Evolutionary conservation across 1,139 yeast species (phyloP).

Genomic region (Geotrichum histeridarum): DNA sequence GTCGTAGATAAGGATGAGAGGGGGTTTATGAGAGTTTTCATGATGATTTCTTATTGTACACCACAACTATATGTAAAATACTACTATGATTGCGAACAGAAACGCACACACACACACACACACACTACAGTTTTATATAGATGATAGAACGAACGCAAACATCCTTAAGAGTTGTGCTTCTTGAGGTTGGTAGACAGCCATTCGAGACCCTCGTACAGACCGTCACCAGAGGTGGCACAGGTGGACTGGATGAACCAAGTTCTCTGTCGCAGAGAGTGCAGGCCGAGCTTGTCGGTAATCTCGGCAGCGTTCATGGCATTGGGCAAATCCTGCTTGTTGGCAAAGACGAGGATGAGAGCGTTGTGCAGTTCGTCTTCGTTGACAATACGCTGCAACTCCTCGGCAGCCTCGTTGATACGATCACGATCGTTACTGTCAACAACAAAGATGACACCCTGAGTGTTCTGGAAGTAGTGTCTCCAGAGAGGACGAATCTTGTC

Average conservation of each 20-base stretch:
- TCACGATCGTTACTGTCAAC: conserved; percentile 73
- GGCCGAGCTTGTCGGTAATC: conserved; percentile 77
- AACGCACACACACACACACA: no score
- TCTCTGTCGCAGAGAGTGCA: conserved; percentile 78
- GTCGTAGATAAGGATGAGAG: no score
- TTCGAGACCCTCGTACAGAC: conserved; percentile 82
- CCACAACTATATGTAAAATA: no score
- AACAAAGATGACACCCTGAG: conserved; percentile 86
- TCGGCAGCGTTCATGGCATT: conserved; percentile 89
- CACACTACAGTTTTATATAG: neutral
- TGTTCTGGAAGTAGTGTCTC: conserved; percentile 93
- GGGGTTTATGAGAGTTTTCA: no score
- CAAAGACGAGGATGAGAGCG: conserved; percentile 75
- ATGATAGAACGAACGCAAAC: neutral
- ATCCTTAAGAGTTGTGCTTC: conserved; percentile 42
- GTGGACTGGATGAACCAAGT: conserved; percentile 89
- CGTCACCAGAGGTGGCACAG: conserved; percentile 88
- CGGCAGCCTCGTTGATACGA: conserved; percentile 72
- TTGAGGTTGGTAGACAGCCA: conserved; percentile 81
- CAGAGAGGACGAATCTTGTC: conserved; percentile 85
- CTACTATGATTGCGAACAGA: no score
- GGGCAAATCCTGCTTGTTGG: conserved; percentile 86
- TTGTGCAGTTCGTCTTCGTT: conserved; percentile 75
- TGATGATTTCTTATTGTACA: no score
- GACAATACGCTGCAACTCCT: conserved; percentile 71